A percentile compares a stretch with the other conserved stretches of the same genome.
phyloP scores from a whole-genome alignment of 768 basidiomycete species.

The Phlegmacium glaucopus region DNA sequence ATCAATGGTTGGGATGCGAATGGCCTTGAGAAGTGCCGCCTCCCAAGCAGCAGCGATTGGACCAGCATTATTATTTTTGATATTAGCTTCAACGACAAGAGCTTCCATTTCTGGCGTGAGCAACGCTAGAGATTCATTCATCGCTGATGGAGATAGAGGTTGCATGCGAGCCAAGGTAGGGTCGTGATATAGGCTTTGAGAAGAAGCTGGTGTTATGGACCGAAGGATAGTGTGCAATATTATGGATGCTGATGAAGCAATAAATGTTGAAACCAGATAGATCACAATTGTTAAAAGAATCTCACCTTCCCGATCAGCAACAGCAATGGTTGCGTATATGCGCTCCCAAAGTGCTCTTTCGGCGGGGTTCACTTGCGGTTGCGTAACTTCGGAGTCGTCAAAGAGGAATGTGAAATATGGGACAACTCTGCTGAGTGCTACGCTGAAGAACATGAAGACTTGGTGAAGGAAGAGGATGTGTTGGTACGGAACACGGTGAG shows the following conservation, averaged over 20 bases:
- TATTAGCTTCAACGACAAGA: constrained; percentile 59
- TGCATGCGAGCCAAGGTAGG: constrained; percentile 36
- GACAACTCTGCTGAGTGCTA: constrained; percentile 68
- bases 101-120: constrained; percentile 60
- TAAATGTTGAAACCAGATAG: not conserved
- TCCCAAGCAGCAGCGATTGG: constrained; percentile 58
- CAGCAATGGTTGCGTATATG: constrained; percentile 36
- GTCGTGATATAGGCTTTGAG: constrained; percentile 22
- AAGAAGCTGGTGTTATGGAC: constrained; percentile 39
- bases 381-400: constrained; percentile 7
- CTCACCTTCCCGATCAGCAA: constrained; percentile 56
- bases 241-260: constrained; percentile 38
- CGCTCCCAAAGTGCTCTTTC: constrained; percentile 42
- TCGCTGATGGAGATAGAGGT: constrained; percentile 25
- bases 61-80: constrained; percentile 53
- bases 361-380: constrained; percentile 26
- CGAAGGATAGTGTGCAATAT: constrained; percentile 54
- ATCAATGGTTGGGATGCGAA: not conserved
- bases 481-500: constrained; percentile 67
- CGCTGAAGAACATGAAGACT: constrained; percentile 68
- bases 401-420: constrained; percentile 57
- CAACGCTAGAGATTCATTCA: constrained; percentile 34
- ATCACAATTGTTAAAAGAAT: not conserved
- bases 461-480: constrained; percentile 78
- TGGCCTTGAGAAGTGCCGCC: constrained; percentile 28